phyloP scores from a whole-genome alignment of 106 monocot species.

The Triglochin maritima region DNA sequence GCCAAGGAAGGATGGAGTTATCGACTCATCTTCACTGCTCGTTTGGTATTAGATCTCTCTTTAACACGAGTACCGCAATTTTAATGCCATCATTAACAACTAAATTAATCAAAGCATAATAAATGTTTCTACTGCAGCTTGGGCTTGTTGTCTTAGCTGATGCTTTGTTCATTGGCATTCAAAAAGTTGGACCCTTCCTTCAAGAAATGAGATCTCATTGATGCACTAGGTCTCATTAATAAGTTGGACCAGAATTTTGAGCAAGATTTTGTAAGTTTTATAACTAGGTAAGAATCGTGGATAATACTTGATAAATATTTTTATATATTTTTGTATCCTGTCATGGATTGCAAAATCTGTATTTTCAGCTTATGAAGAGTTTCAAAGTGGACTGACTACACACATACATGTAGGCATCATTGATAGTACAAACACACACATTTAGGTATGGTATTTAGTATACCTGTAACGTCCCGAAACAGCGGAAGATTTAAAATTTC shows the following conservation, averaged over 20 bases:
- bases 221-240: slow-evolving; percentile 7
- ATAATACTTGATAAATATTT: neutral
- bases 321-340: neutral
- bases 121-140: slow-evolving; percentile 31
- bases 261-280: neutral
- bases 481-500: too few species aligned
- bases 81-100: neutral
- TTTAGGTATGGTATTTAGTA: too few species aligned
- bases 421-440: too few species aligned
- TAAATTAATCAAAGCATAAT: neutral
- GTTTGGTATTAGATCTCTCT: slow-evolving; percentile 42
- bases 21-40: slow-evolving; percentile 65
- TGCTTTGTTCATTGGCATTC: slow-evolving; percentile 71
- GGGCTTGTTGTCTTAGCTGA: slow-evolving; percentile 61
- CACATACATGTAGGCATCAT: too few species aligned
- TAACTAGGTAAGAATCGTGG: neutral
- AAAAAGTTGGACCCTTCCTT: slow-evolving; percentile 58
- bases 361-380: too few species aligned
- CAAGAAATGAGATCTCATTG: slow-evolving; percentile 44
- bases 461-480: too few species aligned
- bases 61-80: neutral
- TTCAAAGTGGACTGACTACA: too few species aligned
- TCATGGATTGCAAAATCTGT: too few species aligned
- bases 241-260: too few species aligned
- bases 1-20: slow-evolving; percentile 92